Percentiles rank a stretch among this genome's conserved stretches.
Conservation (phyloP, 306 rosid species). For the Geum urbanum region DNA sequence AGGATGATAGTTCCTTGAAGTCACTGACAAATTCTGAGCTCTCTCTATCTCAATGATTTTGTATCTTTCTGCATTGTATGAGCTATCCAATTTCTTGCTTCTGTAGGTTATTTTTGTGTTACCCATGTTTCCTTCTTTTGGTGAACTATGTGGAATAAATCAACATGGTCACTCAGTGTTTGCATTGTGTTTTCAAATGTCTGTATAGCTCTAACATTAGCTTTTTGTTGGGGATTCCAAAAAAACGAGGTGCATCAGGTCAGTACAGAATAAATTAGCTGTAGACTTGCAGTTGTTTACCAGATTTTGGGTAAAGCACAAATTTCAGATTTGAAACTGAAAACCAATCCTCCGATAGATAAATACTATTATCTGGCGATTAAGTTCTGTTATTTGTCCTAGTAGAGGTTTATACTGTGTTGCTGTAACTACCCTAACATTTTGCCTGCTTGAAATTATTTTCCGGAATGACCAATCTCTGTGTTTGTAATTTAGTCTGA, state of each 20-base stretch:
- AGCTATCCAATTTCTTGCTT: not conserved
- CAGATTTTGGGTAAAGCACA: not conserved
- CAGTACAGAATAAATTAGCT: not conserved
- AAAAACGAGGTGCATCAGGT: not conserved
- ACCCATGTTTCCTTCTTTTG: not conserved
- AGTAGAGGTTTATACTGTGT: not conserved
- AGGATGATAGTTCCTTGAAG: not conserved
- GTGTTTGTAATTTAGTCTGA: not conserved
- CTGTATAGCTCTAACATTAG: not conserved
- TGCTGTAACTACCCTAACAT: constrained; percentile 1
- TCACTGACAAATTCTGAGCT: not conserved
- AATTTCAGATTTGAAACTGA: constrained; percentile 2
- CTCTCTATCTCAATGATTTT: not conserved
- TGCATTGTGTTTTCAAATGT: not conserved
- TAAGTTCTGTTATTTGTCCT: not conserved
- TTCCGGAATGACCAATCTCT: not conserved
- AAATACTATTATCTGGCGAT: constrained; percentile 15
- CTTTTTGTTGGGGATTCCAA: not conserved
- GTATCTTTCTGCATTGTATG: constrained; percentile 7
- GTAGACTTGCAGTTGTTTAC: not conserved
- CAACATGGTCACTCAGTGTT: not conserved
- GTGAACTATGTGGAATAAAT: constrained; percentile 1
- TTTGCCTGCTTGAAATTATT: constrained; percentile 22
- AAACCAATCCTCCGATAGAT: constrained; percentile 8
- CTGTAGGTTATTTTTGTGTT: not conserved